Conservation (phyloP, 345 rosid species). For the Reutealis trisperma region DNA sequence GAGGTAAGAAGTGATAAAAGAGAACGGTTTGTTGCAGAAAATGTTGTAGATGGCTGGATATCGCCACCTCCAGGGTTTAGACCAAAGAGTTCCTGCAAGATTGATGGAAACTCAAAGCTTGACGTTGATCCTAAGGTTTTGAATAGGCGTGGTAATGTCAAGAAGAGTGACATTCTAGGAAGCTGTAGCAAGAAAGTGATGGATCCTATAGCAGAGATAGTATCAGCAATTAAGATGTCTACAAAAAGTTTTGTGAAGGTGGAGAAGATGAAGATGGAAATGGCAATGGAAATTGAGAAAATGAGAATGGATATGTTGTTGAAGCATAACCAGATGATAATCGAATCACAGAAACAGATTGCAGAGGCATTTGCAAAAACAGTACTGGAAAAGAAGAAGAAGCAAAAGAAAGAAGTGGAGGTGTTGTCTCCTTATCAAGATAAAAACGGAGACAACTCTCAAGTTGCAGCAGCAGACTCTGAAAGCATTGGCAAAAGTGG, state of each 20-base stretch:
- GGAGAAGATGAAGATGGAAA: conserved; percentile 75
- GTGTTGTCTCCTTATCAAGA: conserved; percentile 17
- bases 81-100: conserved; percentile 30
- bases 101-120: conserved; percentile 34
- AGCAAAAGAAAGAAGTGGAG: conserved; percentile 28
- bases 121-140: conserved; percentile 17
- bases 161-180: conserved; percentile 24
- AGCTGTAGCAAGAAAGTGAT: conserved; percentile 35
- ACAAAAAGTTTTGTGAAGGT: conserved; percentile 56
- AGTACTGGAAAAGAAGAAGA: conserved; percentile 45
- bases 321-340: conserved; percentile 69
- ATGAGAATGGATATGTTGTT: conserved; percentile 66
- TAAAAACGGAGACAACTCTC: conserved; percentile 15
- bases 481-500: conserved; percentile 8
- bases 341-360: conserved; percentile 61
- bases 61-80: conserved; percentile 33
- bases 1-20: background rate
- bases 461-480: conserved; percentile 18
- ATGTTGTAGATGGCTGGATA: background rate
- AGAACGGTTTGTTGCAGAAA: conserved; percentile 10
- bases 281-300: conserved; percentile 71
- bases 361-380: conserved; percentile 45
- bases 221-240: conserved; percentile 51
- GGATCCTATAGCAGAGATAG: conserved; percentile 57
- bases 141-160: conserved; percentile 35